Evolutionary conservation across 1,284 basidiomycete species (phyloP).

Genomic region (Wolfiporia cocos): DNA sequence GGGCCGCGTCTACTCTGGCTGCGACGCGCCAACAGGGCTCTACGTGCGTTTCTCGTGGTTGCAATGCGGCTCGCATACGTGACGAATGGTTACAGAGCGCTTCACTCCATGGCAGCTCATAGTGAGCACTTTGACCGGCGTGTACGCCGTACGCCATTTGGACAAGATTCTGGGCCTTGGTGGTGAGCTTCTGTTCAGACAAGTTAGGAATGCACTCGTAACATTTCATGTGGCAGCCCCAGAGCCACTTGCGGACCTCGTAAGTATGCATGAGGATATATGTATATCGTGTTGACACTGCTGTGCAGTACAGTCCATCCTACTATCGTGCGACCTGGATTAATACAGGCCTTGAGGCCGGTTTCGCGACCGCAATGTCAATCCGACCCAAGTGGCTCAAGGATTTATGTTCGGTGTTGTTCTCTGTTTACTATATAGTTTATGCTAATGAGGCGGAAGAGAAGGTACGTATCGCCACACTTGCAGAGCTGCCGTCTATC

Average conservation of each 20-base stretch:
- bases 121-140: conserved; percentile 74
- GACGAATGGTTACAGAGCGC: conserved; percentile 41
- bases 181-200: conserved; percentile 42
- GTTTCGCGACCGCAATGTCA: conserved; percentile 92
- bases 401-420: conserved; percentile 81
- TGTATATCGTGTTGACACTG: too few relatives aligned
- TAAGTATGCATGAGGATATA: too few relatives aligned
- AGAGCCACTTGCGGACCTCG: conserved; percentile 85
- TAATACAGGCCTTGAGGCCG: conserved; percentile 90
- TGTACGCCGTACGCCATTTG: conserved; percentile 84
- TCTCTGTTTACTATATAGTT: conserved; percentile 89
- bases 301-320: conserved; percentile 75
- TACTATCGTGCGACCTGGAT: conserved; percentile 99
- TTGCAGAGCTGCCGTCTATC: not conserved
- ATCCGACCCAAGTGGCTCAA: conserved; percentile 91
- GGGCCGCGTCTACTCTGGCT: conserved; percentile 66
- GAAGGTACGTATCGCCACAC: conserved; percentile 48
- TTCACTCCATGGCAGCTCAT: conserved; percentile 96
- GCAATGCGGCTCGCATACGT: not conserved
- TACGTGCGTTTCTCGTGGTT: conserved; percentile 41
- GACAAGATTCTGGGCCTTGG: conserved; percentile 85
- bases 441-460: conserved; percentile 93
- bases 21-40: conserved; percentile 46
- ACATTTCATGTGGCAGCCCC: conserved; percentile 55
- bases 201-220: not conserved